Evolutionary conservation across 2,329 filamentous ascomycete species (phyloP).

Genomic region (Ophiobolus disseminans): DNA sequence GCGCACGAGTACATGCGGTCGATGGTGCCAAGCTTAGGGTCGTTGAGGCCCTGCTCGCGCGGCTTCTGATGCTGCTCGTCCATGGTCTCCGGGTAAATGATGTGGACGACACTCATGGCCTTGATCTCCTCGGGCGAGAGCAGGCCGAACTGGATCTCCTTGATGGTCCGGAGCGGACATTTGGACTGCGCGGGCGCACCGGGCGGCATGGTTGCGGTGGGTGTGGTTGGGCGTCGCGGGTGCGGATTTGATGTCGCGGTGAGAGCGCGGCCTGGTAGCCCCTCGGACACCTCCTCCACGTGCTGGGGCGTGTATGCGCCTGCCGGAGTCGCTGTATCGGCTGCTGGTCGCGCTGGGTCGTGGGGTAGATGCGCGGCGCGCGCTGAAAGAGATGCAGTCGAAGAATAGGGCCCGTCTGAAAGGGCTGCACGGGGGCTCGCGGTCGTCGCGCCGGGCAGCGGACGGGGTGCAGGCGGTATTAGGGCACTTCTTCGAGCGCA

Average conservation of each 20-base stretch:
- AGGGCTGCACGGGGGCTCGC: conserved; percentile 42
- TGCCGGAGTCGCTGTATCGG: conserved; percentile 29
- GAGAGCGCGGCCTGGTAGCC: conserved; percentile 33
- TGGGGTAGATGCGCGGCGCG: conserved; percentile 40
- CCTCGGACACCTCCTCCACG: conserved; percentile 36
- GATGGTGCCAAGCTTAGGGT: conserved; percentile 94
- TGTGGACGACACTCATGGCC: conserved; percentile 95
- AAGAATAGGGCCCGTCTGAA: conserved; percentile 33
- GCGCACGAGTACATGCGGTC: conserved; percentile 95
- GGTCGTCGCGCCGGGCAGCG: conserved; percentile 32
- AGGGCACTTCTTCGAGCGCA: conserved; percentile 36
- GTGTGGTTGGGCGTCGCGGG: conserved; percentile 9
- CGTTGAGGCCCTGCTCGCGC: conserved; percentile 89
- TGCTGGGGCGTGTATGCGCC: conserved; percentile 18
- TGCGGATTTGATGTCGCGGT: conserved; percentile 17
- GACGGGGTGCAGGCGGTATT: conserved; percentile 31
- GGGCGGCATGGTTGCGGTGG: conserved; percentile 72
- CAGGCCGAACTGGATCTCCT: conserved; percentile 99
- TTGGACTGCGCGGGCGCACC: conserved; percentile 76
- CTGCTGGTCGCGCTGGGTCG: conserved; percentile 14
- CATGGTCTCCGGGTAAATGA: conserved; percentile 99
- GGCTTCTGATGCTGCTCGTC: conserved; percentile 92
- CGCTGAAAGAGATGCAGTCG: conserved; percentile 40
- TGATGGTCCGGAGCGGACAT: conserved; percentile 88
- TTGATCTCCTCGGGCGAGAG: conserved; percentile 99